Conservation (phyloP, 2,329 filamentous ascomycete genomes). For the Ophiocordyceps camponoti-rufipedis region DNA sequence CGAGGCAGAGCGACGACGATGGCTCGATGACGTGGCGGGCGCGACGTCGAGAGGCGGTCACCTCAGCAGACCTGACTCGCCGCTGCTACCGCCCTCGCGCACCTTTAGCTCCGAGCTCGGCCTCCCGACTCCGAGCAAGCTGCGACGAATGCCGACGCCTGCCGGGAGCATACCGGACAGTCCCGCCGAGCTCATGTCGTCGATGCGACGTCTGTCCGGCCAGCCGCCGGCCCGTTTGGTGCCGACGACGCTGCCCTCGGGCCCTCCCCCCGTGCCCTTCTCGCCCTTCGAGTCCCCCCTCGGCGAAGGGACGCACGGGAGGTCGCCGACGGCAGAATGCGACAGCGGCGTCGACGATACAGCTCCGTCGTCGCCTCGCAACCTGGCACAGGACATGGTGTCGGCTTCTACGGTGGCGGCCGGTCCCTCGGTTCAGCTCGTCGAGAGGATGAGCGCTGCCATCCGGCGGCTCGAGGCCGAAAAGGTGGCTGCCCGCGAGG, state of each 20-base stretch:
- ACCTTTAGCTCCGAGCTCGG: conserved; percentile 37
- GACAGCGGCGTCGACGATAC: conserved; percentile 33
- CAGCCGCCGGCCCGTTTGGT: conserved; percentile 18
- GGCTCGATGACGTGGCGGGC: conserved; percentile 31
- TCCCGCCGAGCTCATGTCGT: conserved; percentile 18
- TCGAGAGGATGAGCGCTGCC: conserved; percentile 88
- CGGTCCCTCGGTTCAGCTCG: conserved; percentile 82
- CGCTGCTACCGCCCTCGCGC: conserved; percentile 28
- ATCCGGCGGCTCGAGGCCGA: conserved; percentile 84
- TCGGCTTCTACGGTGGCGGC: conserved; percentile 80
- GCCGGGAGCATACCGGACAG: conserved; percentile 30
- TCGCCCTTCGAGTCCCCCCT: conserved; percentile 24
- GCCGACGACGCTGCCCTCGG: conserved; percentile 14
- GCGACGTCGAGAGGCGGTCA: conserved; percentile 18
- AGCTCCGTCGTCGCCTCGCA: conserved; percentile 39
- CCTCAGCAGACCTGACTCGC: conserved; percentile 35
- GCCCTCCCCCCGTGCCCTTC: conserved; percentile 21
- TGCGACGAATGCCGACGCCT: conserved; percentile 19
- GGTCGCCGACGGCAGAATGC: conserved; percentile 22
- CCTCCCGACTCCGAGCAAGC: conserved; percentile 20
- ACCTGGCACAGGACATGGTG: conserved; percentile 65
- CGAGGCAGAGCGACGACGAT: conserved; percentile 25
- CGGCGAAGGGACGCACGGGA: conserved; percentile 13
- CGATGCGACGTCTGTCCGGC: conserved; percentile 29
- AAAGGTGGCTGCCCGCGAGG: conserved; percentile 75